Evolutionary conservation across 192 early-diverging fungal species (phyloP).

Genomic region (Coemansia sp.): DNA sequence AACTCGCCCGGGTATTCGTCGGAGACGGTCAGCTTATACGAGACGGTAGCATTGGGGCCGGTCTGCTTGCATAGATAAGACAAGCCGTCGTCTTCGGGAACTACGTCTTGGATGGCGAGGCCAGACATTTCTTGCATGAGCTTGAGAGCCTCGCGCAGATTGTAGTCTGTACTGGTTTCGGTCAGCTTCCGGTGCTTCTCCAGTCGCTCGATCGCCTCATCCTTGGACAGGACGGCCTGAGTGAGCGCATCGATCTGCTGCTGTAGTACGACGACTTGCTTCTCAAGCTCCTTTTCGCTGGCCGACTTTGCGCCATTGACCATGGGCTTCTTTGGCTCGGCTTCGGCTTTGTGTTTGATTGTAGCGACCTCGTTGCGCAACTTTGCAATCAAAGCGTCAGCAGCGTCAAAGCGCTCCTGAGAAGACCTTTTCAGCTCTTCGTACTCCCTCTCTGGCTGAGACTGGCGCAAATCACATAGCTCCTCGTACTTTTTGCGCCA

Average conservation of each 20-base stretch:
- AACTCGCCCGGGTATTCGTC: slow-evolving; percentile 48
- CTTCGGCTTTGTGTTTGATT: slow-evolving; percentile 22
- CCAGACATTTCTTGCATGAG: slow-evolving; percentile 47
- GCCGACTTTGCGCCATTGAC: slow-evolving; percentile 7
- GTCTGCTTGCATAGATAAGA: slow-evolving; percentile 51
- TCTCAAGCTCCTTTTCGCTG: slow-evolving; percentile 43
- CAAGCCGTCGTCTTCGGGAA: slow-evolving; percentile 48
- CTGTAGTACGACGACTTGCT: slow-evolving; percentile 28
- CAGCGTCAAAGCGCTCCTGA: slow-evolving; percentile 42
- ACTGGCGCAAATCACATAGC: slow-evolving; percentile 34
- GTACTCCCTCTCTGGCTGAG: slow-evolving; percentile 45
- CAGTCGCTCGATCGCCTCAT: slow-evolving; percentile 40
- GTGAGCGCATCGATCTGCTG: slow-evolving; percentile 44
- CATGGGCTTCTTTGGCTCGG: slow-evolving; percentile 3
- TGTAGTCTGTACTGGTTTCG: slow-evolving; percentile 51
- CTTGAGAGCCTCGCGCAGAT: slow-evolving; percentile 45
- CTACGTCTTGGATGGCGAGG: slow-evolving; percentile 40
- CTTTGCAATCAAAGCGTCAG: slow-evolving; percentile 36
- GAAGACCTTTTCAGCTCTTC: slow-evolving; percentile 32
- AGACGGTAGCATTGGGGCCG: slow-evolving; percentile 18
- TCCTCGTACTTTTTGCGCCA: slow-evolving; percentile 57
- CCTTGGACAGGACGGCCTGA: slow-evolving; percentile 47
- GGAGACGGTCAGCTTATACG: slow-evolving; percentile 45
- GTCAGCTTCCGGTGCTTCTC: slow-evolving; percentile 49
- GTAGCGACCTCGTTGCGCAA: slow-evolving; percentile 35